Conservation (phyloP, 768 basidiomycete species). For the Floccularia luteovirens region DNA sequence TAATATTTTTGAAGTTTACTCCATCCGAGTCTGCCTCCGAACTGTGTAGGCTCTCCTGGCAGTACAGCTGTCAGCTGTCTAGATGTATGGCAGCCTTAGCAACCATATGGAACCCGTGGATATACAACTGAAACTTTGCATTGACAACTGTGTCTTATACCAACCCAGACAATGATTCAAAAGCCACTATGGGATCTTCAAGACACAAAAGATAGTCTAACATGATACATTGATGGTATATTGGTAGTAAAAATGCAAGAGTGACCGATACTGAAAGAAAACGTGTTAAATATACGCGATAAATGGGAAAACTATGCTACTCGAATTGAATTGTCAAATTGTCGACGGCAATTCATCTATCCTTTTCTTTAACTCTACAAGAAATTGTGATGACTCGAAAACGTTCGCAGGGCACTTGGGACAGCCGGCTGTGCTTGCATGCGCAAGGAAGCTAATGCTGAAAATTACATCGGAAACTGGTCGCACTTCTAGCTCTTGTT, state of each 20-base stretch:
- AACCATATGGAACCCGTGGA: neutral
- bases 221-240: neutral
- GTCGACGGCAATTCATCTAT: conserved; percentile 44
- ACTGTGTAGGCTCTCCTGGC: too few relatives aligned
- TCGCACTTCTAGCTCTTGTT: conserved; percentile 44
- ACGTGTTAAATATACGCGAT: neutral
- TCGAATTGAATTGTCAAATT: conserved; percentile 7
- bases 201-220: neutral
- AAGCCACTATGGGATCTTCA: neutral
- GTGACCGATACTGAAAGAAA: neutral
- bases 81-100: neutral
- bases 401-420: conserved; percentile 59
- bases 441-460: conserved; percentile 49
- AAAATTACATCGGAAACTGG: conserved; percentile 59
- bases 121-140: neutral
- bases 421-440: conserved; percentile 45
- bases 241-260: neutral
- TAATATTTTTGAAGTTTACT: too few relatives aligned
- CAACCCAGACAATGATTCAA: neutral
- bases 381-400: conserved; percentile 49
- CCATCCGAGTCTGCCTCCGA: too few relatives aligned
- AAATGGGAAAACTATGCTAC: neutral
- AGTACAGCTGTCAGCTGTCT: too few relatives aligned
- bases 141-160: neutral
- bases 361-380: conserved; percentile 43